phyloP scores from a whole-genome alignment of 2,329 filamentous ascomycete genomes.

The Fusarium succisae region DNA sequence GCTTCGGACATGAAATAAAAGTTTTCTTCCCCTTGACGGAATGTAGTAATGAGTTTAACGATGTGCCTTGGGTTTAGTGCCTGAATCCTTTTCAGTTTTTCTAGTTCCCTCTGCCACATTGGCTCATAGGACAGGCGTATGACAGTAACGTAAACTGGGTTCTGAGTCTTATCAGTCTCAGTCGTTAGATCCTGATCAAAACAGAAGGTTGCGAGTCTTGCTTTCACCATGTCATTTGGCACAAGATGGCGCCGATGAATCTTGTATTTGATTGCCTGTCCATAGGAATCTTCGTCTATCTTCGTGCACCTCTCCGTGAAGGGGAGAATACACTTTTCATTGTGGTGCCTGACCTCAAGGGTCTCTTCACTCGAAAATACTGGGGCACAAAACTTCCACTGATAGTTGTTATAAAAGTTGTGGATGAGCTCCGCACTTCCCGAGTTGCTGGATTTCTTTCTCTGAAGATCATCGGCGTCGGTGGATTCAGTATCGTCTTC shows the following conservation, averaged over 20 bases:
- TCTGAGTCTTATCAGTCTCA: background rate
- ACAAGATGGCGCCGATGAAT: background rate
- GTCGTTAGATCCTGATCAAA: background rate
- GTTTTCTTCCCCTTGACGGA: background rate
- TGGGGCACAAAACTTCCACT: background rate
- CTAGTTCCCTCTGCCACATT: fast-evolving
- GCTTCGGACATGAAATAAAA: background rate
- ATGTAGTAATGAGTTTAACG: background rate
- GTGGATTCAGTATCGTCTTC: background rate
- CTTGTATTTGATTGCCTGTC: background rate
- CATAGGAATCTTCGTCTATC: too few species aligned
- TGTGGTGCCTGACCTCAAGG: fast-evolving
- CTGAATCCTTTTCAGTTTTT: background rate
- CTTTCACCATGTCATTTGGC: background rate
- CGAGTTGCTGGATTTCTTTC: fast-evolving
- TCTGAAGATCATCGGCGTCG: background rate
- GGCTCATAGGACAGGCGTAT: background rate
- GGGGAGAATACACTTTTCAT: background rate
- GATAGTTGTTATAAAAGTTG: background rate
- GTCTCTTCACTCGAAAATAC: background rate
- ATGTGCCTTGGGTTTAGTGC: background rate
- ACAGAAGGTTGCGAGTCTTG: too few species aligned
- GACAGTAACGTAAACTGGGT: background rate
- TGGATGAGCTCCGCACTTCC: too few species aligned
- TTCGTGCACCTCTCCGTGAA: background rate